Conservation (phyloP, 495 filamentous ascomycete genomes). For the Podospora comata region DNA sequence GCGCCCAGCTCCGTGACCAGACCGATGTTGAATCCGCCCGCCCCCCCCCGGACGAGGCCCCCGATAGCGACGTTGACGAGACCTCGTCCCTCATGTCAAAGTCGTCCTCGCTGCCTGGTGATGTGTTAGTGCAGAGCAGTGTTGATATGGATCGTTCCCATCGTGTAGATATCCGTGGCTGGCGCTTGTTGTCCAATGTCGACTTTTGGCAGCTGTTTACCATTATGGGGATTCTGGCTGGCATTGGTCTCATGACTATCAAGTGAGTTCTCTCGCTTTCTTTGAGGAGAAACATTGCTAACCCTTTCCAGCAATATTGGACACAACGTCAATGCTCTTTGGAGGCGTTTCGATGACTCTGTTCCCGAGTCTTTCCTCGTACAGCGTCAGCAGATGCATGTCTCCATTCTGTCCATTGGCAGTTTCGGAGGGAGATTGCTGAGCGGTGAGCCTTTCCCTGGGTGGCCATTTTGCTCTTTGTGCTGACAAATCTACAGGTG, state of each 20-base stretch:
- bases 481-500: slow-evolving; percentile 49
- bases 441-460: slow-evolving; percentile 53
- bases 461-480: not conserved
- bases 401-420: slow-evolving; percentile 83
- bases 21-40: slow-evolving; percentile 39
- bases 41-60: slow-evolving; percentile 26
- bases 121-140: slow-evolving; percentile 51
- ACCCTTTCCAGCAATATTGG: slow-evolving; percentile 78
- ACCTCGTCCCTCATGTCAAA: slow-evolving; percentile 79
- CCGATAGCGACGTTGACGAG: slow-evolving; percentile 58
- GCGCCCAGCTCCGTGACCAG: slow-evolving; percentile 22
- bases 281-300: slow-evolving; percentile 29
- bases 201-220: slow-evolving; percentile 91
- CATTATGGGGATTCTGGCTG: slow-evolving; percentile 83
- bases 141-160: slow-evolving; percentile 57
- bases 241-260: slow-evolving; percentile 97
- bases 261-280: slow-evolving; percentile 61
- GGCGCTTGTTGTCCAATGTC: slow-evolving; percentile 65
- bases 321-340: slow-evolving; percentile 75
- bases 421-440: slow-evolving; percentile 78
- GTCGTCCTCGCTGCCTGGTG: slow-evolving; percentile 46
- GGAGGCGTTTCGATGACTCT: slow-evolving; percentile 76
- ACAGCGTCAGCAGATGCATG: slow-evolving; percentile 82
- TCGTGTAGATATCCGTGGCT: slow-evolving; percentile 85
- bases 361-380: slow-evolving; percentile 72